A percentile compares a stretch with the other conserved stretches of the same genome.
These are phyloP conservation scores for Polytrichum commune DNA, from an alignment of 225 moss, liverwort and hornwort species.

Conservation along the genomic window DNA sequence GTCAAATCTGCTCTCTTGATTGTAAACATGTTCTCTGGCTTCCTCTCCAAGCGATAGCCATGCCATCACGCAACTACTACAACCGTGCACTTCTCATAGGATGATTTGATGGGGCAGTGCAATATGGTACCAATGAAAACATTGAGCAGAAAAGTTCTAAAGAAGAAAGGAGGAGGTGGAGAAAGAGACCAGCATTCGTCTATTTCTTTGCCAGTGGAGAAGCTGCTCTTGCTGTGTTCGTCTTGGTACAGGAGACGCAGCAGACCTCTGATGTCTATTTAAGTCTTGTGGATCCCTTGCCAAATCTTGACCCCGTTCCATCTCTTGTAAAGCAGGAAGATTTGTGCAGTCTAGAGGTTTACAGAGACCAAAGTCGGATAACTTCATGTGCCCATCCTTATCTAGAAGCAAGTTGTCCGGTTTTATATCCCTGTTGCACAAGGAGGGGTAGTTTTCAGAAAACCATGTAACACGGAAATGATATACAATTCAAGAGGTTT, in stretches of 20 bases:
- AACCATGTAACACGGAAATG: too few species aligned
- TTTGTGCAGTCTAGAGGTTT: conserved; percentile 97
- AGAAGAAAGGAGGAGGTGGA: conserved; percentile 1
- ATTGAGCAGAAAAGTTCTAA: too few species aligned
- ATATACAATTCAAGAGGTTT: too few species aligned
- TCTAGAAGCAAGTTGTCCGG: conserved; percentile 95
- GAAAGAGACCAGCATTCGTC: conserved; percentile 82
- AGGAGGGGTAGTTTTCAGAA: too few species aligned
- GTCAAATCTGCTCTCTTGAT: too few species aligned
- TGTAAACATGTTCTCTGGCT: too few species aligned
- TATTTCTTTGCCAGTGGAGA: conserved; percentile 86
- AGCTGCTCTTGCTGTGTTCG: conserved; percentile 94
- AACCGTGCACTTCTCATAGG: too few species aligned
- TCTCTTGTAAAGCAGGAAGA: conserved; percentile 89
- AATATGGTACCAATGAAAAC: too few species aligned
- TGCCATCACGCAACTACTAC: too few species aligned
- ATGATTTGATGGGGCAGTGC: too few species aligned
- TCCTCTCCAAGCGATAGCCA: too few species aligned
- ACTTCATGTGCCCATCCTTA: conserved; percentile 96
- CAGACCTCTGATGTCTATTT: conserved; percentile 39
- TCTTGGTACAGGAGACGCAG: conserved; percentile 65
- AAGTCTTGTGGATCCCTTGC: conserved; percentile 41
- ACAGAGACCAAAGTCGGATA: conserved; percentile 97
- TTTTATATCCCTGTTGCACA: conserved; percentile 76
- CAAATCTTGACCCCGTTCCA: conserved; percentile 62